Conservation (phyloP, 495 filamentous ascomycete species). For the Bombardia bombarda region DNA sequence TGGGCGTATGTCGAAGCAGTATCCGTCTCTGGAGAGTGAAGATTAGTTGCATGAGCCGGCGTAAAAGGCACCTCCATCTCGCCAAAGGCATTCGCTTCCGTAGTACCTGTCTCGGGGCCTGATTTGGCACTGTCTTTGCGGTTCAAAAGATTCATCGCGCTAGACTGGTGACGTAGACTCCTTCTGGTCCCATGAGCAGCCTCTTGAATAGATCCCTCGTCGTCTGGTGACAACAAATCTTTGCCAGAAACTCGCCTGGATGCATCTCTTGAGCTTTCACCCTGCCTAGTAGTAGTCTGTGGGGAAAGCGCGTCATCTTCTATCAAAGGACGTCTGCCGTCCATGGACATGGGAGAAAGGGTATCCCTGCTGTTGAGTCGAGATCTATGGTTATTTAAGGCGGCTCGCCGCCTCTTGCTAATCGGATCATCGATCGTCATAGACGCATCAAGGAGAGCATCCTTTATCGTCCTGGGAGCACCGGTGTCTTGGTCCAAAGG, state of each 20-base stretch:
- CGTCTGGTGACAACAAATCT: slow-evolving; percentile 17
- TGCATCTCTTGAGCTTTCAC: slow-evolving; percentile 19
- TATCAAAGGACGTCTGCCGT: slow-evolving; percentile 21
- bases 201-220: slow-evolving; percentile 29
- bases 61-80: slow-evolving; percentile 66
- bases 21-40: slow-evolving; percentile 19
- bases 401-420: slow-evolving; percentile 47
- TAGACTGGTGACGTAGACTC: slow-evolving; percentile 53
- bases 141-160: slow-evolving; percentile 76
- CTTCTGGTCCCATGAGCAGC: slow-evolving; percentile 32
- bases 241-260: slow-evolving; percentile 9
- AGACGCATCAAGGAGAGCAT: slow-evolving; percentile 87
- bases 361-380: slow-evolving; percentile 33
- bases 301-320: slow-evolving; percentile 17
- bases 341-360: slow-evolving; percentile 28
- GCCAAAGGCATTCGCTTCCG: slow-evolving; percentile 74
- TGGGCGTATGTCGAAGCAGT: slow-evolving; percentile 25
- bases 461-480: slow-evolving; percentile 69
- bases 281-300: slow-evolving; percentile 13
- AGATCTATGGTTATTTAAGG: slow-evolving; percentile 44
- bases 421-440: slow-evolving; percentile 71
- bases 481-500: slow-evolving; percentile 23
- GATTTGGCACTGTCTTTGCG: slow-evolving; percentile 74
- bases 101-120: slow-evolving; percentile 73
- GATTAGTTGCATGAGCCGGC: slow-evolving; percentile 20